A percentile compares a stretch with the other conserved stretches of the same genome.
phyloP scores from a whole-genome alignment of 2,329 filamentous ascomycete species.

The Trichoderma atrobrunneum region DNA sequence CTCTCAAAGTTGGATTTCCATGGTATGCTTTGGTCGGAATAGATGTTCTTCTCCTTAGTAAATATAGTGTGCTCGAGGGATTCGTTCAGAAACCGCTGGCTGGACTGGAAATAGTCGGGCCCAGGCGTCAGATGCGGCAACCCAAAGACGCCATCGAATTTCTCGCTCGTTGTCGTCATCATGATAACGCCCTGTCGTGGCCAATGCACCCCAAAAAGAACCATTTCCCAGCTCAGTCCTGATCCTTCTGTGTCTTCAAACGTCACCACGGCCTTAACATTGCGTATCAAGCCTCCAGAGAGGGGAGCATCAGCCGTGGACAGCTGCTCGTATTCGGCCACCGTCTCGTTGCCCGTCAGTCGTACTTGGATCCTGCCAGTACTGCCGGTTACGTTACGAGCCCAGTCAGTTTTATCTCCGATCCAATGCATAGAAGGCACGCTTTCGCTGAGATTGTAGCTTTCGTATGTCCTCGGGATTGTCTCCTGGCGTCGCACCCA shows the following conservation, averaged over 20 bases:
- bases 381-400: slow-evolving; percentile 74
- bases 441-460: slow-evolving; percentile 63
- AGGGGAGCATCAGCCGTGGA: slow-evolving; percentile 34
- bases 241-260: slow-evolving; percentile 66
- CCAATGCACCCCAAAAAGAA: slow-evolving; percentile 82
- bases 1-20: slow-evolving; percentile 72
- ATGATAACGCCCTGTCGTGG: slow-evolving; percentile 74
- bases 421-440: slow-evolving; percentile 66
- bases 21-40: slow-evolving; percentile 61
- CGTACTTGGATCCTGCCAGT: slow-evolving; percentile 68
- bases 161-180: slow-evolving; percentile 86
- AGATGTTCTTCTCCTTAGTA: slow-evolving; percentile 57
- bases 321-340: slow-evolving; percentile 44
- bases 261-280: slow-evolving; percentile 66
- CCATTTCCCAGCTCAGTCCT: slow-evolving; percentile 75
- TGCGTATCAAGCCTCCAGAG: slow-evolving; percentile 58
- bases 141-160: slow-evolving; percentile 87
- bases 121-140: slow-evolving; percentile 76
- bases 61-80: slow-evolving; percentile 67
- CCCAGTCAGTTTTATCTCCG: slow-evolving; percentile 58
- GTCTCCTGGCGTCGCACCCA: slow-evolving; percentile 63
- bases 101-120: slow-evolving; percentile 54
- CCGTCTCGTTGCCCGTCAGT: slow-evolving; percentile 54
- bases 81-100: slow-evolving; percentile 66
- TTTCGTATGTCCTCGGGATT: slow-evolving; percentile 45